Conservation (phyloP, 2,329 filamentous ascomycete genomes). For the Cordyceps cateniannulata region DNA sequence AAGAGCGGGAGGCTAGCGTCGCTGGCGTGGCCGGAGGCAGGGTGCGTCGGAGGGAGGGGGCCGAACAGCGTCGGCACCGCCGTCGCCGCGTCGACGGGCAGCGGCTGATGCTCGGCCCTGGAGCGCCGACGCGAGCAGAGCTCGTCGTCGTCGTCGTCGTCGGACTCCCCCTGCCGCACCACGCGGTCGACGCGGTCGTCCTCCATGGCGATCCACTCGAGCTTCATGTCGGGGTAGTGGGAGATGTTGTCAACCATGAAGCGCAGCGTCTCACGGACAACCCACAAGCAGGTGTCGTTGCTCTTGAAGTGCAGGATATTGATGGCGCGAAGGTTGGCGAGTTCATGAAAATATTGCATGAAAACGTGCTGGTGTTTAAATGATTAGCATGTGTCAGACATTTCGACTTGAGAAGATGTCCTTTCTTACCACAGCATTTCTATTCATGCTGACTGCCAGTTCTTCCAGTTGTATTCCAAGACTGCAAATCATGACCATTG, state of each 20-base stretch:
- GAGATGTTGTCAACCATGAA: conserved; percentile 54
- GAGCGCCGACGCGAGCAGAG: conserved; percentile 18
- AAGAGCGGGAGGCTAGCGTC: conserved; percentile 23
- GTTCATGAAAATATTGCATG: conserved; percentile 44
- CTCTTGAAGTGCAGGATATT: conserved; percentile 49
- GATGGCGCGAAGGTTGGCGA: conserved; percentile 45
- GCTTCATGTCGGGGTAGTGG: conserved; percentile 46
- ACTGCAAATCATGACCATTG: conserved; percentile 46
- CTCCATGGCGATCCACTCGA: conserved; percentile 54
- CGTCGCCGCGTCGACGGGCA: conserved; percentile 9
- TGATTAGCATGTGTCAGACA: not conserved
- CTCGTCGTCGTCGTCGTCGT: conserved; percentile 17
- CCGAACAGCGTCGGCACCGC: not conserved
- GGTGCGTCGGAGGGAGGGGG: not conserved
- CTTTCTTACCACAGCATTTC: conserved; percentile 51
- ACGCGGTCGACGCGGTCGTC: conserved; percentile 44
- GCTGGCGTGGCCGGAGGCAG: conserved; percentile 15
- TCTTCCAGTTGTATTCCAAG: conserved; percentile 46
- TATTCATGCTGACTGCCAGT: conserved; percentile 48
- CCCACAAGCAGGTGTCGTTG: conserved; percentile 50
- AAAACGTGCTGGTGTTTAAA: conserved; percentile 44
- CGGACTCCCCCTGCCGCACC: conserved; percentile 31
- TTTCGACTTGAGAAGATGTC: conserved; percentile 11
- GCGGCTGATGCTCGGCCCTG: conserved; percentile 14
- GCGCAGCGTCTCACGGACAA: conserved; percentile 49